phyloP scores from a whole-genome alignment of 2,329 filamentous ascomycete species.

The Trichophaea hybrida region DNA sequence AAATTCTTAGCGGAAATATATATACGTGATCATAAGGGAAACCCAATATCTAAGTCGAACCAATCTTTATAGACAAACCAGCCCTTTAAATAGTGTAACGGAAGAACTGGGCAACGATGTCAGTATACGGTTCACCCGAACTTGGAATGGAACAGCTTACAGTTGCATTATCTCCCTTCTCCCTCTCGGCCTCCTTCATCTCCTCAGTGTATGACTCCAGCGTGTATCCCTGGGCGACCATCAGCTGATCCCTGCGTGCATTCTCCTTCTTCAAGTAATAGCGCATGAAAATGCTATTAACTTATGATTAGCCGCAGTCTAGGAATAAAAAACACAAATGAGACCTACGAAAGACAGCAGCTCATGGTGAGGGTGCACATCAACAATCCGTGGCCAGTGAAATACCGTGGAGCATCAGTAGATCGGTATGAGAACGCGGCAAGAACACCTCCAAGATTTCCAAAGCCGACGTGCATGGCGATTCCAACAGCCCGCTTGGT shows the following conservation, averaged over 20 bases:
- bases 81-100: constrained; percentile 38
- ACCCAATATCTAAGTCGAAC: too few species aligned
- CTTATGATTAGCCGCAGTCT: constrained; percentile 46
- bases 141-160: constrained; percentile 5
- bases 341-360: constrained; percentile 51
- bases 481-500: constrained; percentile 31
- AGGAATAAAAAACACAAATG: constrained; percentile 47
- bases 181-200: constrained; percentile 40
- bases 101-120: constrained; percentile 33
- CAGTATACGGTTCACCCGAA: constrained; percentile 4
- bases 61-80: background rate
- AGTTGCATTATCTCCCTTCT: constrained; percentile 44
- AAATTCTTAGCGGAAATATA: too few species aligned
- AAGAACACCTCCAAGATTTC: constrained; percentile 30
- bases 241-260: constrained; percentile 36
- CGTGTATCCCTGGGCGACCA: constrained; percentile 33
- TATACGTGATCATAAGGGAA: too few species aligned
- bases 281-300: constrained; percentile 39
- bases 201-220: constrained; percentile 40
- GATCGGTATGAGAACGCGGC: constrained; percentile 30
- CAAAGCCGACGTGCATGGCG: constrained; percentile 30
- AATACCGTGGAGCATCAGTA: constrained; percentile 46
- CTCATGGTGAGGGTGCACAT: constrained; percentile 59
- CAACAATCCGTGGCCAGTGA: constrained; percentile 59
- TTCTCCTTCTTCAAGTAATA: constrained; percentile 44